A percentile compares a stretch with the other conserved stretches of the same genome.
Conservation (phyloP, 805 yeast genomes). For the Saccharomyces mikatae region DNA sequence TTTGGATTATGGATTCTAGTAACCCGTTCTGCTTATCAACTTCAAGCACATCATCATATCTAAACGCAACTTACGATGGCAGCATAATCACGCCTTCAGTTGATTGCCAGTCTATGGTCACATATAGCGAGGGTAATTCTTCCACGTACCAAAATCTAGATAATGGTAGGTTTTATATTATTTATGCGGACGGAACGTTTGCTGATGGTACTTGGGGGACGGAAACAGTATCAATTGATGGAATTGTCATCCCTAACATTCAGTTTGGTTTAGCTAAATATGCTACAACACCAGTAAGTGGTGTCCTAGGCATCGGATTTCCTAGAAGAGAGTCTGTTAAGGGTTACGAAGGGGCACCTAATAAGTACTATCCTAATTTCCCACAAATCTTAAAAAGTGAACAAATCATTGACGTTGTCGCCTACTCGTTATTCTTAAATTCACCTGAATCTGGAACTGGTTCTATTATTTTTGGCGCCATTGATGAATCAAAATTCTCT, state of each 20-base stretch:
- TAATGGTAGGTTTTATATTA: constrained; percentile 28
- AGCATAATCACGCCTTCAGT: constrained; percentile 10
- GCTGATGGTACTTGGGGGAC: constrained; percentile 53
- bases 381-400: constrained; percentile 48
- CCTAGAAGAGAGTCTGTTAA: constrained; percentile 47
- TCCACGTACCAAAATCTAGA: constrained; percentile 7
- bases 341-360: constrained; percentile 20
- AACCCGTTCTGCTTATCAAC: constrained; percentile 25
- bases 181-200: constrained; percentile 42
- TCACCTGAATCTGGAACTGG: constrained; percentile 35
- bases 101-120: constrained; percentile 15
- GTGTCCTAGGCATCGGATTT: constrained; percentile 65
- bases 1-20: constrained; percentile 37
- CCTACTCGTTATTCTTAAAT: constrained; percentile 53
- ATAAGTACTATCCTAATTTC: constrained; percentile 44
- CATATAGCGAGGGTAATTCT: constrained; percentile 13
- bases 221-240: constrained; percentile 49
- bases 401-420: constrained; percentile 42
- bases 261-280: constrained; percentile 62
- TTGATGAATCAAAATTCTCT: constrained; percentile 45
- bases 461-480: constrained; percentile 54
- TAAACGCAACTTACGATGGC: constrained; percentile 10
- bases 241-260: constrained; percentile 37
- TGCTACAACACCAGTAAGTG: constrained; percentile 44
- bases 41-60: neutral